These are phyloP conservation scores for Nakazawaea pomicola DNA, from an alignment of 805 yeast species.

Conservation along the genomic window DNA sequence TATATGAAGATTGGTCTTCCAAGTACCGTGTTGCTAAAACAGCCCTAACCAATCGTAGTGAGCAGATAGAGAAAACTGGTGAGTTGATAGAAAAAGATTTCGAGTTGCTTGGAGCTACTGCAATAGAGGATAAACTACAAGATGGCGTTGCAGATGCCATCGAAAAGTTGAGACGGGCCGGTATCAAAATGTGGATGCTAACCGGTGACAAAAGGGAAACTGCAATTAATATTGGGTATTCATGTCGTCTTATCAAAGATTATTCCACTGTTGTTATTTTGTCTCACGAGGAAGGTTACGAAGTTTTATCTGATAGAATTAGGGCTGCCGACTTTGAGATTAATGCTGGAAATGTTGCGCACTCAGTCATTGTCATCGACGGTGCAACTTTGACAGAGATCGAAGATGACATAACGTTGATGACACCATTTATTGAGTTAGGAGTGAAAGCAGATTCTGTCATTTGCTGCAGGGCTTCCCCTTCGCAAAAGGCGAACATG, in stretches of 20 bases:
- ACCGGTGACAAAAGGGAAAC: slow-evolving; percentile 99
- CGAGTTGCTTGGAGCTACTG: slow-evolving; percentile 84
- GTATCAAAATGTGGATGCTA: slow-evolving; percentile 95
- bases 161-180: slow-evolving; percentile 87
- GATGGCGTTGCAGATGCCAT: slow-evolving; percentile 96
- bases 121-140: slow-evolving; percentile 94
- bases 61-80: slow-evolving; percentile 67
- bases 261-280: slow-evolving; percentile 84
- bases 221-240: slow-evolving; percentile 93
- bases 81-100: slow-evolving; percentile 64
- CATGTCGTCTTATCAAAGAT: slow-evolving; percentile 90
- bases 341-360: slow-evolving; percentile 74
- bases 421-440: slow-evolving; percentile 75
- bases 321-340: slow-evolving; percentile 73
- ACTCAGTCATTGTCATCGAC: slow-evolving; percentile 90
- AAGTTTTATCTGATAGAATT: slow-evolving; percentile 61
- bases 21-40: slow-evolving; percentile 74
- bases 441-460: slow-evolving; percentile 88
- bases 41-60: slow-evolving; percentile 61
- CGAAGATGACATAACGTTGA: slow-evolving; percentile 66
- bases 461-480: slow-evolving; percentile 93
- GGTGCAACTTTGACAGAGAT: slow-evolving; percentile 79
- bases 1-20: slow-evolving; percentile 61
- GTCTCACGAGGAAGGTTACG: slow-evolving; percentile 30
- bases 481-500: slow-evolving; percentile 92